Evolutionary conservation across 192 early-diverging fungal genomes (phyloP).

Genomic region (Gigaspora rosea): DNA sequence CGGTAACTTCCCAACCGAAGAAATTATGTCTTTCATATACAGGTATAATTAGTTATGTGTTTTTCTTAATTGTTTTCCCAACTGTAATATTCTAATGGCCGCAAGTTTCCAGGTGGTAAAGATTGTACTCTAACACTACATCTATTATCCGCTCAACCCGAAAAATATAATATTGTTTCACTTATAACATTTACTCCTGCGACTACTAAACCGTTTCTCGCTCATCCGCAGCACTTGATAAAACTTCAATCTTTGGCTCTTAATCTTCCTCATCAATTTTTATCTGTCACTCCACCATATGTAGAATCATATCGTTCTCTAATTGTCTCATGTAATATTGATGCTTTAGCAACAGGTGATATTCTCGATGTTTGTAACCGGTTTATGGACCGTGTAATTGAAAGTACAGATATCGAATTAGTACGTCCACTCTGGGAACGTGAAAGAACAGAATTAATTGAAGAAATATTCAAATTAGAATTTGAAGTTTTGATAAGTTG

Average conservation of each 20-base stretch:
- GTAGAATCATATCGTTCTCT: constrained; percentile 14
- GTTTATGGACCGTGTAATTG: constrained; percentile 60
- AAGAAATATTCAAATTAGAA: constrained; percentile 46
- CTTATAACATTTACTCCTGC: constrained; percentile 12
- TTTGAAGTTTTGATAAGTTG: constrained; percentile 44
- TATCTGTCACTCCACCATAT: constrained; percentile 7
- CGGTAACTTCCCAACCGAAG: background rate
- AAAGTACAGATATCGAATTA: constrained; percentile 47
- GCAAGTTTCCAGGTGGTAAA: background rate
- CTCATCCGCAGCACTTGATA: constrained; percentile 17
- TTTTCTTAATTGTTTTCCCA: background rate
- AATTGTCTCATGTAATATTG: background rate
- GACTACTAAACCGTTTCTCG: constrained; percentile 3
- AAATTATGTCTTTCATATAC: constrained; percentile 22
- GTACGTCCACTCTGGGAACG: constrained; percentile 60
- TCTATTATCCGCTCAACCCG: constrained; percentile 3
- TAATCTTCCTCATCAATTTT: constrained; percentile 10
- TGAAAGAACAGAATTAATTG: constrained; percentile 46
- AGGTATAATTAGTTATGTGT: constrained; percentile 3
- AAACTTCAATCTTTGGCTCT: background rate
- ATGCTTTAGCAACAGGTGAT: constrained; percentile 43
- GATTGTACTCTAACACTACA: constrained; percentile 23
- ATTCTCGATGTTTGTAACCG: constrained; percentile 61
- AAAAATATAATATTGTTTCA: background rate
- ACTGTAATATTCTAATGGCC: background rate